These are phyloP conservation scores for Epichloe sibirici DNA, from an alignment of 2,329 filamentous ascomycete genomes.

Conservation along the genomic window DNA sequence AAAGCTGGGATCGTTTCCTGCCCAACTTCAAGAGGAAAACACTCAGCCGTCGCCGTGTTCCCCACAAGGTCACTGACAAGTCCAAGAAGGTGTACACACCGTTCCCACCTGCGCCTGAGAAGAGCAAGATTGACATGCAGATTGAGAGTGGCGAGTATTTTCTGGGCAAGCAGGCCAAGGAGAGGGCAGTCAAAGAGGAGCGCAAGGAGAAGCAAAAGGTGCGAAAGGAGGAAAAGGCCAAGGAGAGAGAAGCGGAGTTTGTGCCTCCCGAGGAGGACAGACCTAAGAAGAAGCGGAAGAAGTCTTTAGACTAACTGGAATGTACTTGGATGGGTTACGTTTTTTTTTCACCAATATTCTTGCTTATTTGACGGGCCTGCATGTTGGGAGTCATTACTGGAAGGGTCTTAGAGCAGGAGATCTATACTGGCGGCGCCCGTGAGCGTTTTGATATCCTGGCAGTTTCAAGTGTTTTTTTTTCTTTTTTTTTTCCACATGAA, in stretches of 20 bases:
- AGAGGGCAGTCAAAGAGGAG: conserved; percentile 66
- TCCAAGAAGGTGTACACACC: conserved; percentile 89
- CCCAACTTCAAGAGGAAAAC: conserved; percentile 95
- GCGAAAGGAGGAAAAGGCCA: conserved; percentile 80
- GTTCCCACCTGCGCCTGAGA: conserved; percentile 92
- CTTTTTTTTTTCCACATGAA: too few species aligned
- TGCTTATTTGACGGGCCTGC: neutral
- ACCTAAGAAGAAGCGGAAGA: conserved; percentile 54
- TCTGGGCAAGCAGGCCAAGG: conserved; percentile 83
- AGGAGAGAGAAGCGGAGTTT: conserved; percentile 75
- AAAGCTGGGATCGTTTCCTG: conserved; percentile 92
- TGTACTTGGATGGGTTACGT: neutral
- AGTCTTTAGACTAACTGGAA: conserved; percentile 24
- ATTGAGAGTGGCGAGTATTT: conserved; percentile 98
- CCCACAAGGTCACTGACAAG: conserved; percentile 85
- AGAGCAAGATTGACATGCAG: conserved; percentile 97
- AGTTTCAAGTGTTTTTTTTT: conserved; percentile 7
- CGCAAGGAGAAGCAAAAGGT: conserved; percentile 72
- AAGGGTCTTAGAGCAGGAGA: neutral
- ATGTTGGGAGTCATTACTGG: neutral
- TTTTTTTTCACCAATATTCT: neutral
- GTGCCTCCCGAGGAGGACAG: conserved; percentile 69
- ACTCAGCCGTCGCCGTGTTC: conserved; percentile 70
- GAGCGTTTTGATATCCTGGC: conserved; percentile 8
- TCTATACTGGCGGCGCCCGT: conserved; percentile 3